Evolutionary conservation across 352 stramenopile genomes (phyloP), one percentile per base, ranked within the genome.

Genomic region (Globisporangium camurandrum): DNA sequence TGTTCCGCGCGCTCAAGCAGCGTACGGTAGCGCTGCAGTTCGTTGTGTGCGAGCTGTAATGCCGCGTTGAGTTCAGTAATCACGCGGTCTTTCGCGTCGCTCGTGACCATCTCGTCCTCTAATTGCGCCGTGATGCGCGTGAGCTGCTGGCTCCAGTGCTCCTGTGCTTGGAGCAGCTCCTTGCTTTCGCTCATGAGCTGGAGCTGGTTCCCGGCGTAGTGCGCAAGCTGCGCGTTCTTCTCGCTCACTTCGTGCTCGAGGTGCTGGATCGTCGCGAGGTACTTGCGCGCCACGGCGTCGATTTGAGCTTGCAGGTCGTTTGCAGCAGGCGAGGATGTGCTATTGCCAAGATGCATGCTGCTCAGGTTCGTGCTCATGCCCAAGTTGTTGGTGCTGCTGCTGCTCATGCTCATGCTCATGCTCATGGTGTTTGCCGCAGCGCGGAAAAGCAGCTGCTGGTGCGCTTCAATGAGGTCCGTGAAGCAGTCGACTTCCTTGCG

Each of bases 121-220:
- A 90, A 62, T 6, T 57, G 61, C 54, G 77, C 80, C 23, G 70
- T 74, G 47, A 78, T 59, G n/a, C 82, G 61, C 31, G 67, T 47
- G 14, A 88, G 54, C 57, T 86, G 64, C 34, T 54, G 50, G 57
- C 75, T 65, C 71, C 74, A 86, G 8, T 81, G 60, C 50, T 84
- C 62, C 33, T 74, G 71, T 41, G 75, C 70, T 46, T 86, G 74
- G 31, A 86, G 46, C 24, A 88, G 61, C 61, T 79, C 67, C 56
- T 93, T 86, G 63, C 74, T 88, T 47, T 88, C 75, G 34, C 64
- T 75, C 53, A 87, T 71, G 12, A 89, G 62, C 47, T 71, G 61
- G 45, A 87, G 55, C 49, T 90, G 75, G 37, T 83, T 70, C 9
- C 77, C 75, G 0, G 69, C 66, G 23, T 79, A 81, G 4, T 22